Conservation (phyloP, 2,329 filamentous ascomycete species). For the Penicillium sp. region DNA sequence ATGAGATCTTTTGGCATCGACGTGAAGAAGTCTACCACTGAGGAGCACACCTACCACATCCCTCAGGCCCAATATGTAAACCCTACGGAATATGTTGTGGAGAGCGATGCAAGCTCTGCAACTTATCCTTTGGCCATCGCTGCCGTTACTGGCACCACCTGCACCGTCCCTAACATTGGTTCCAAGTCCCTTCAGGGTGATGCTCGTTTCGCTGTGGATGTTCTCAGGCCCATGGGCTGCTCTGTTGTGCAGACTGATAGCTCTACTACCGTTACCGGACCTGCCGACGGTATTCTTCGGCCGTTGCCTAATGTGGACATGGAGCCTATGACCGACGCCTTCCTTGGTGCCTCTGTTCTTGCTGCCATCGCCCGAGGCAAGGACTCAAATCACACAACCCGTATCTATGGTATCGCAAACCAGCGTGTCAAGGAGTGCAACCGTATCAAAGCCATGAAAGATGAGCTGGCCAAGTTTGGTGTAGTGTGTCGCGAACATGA, state of each 20-base stretch:
- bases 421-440: slow-evolving; percentile 99
- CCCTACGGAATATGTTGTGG: slow-evolving; percentile 81
- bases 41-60: slow-evolving; percentile 91
- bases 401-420: slow-evolving; percentile 92
- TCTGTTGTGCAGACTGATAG: slow-evolving; percentile 76
- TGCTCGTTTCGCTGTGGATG: slow-evolving; percentile 87
- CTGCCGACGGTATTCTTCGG: slow-evolving; percentile 68
- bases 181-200: slow-evolving; percentile 90
- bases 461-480: slow-evolving; percentile 90
- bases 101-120: slow-evolving; percentile 96
- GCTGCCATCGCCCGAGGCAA: slow-evolving; percentile 82
- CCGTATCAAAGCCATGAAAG: slow-evolving; percentile 91
- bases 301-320: slow-evolving; percentile 85
- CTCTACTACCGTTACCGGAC: slow-evolving; percentile 91
- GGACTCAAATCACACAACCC: slow-evolving; percentile 62
- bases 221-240: slow-evolving; percentile 91
- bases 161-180: slow-evolving; percentile 94
- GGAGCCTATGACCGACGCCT: slow-evolving; percentile 99
- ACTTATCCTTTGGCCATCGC: slow-evolving; percentile 94
- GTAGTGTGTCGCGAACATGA: slow-evolving; percentile 83
- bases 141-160: slow-evolving; percentile 92
- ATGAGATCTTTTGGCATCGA: slow-evolving; percentile 88
- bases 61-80: slow-evolving; percentile 81
- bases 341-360: slow-evolving; percentile 89
- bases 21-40: slow-evolving; percentile 71